Conservation (phyloP, 2,329 filamentous ascomycete species). For the Alternaria conjuncta region DNA sequence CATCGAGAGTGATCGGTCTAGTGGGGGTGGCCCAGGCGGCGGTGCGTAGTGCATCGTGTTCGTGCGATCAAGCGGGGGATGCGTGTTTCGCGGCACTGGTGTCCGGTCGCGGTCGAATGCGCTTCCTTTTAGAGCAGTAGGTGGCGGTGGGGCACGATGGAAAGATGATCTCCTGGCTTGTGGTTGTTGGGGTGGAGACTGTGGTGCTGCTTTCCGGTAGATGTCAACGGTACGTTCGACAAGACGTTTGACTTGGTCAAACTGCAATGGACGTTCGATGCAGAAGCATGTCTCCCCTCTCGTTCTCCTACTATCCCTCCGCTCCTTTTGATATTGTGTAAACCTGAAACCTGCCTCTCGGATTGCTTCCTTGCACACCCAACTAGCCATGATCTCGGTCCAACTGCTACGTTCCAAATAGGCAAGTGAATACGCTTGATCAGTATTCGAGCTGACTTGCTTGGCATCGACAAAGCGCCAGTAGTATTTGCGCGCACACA, state of each 20-base stretch:
- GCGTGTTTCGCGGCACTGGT: constrained; percentile 23
- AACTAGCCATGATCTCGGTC: constrained; percentile 47
- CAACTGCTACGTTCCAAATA: constrained; percentile 39
- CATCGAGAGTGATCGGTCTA: constrained; percentile 37
- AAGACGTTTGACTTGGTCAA: constrained; percentile 43
- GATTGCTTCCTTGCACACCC: constrained; percentile 49
- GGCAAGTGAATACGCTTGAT: constrained; percentile 32
- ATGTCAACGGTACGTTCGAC: constrained; percentile 50
- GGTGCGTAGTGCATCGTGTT: constrained; percentile 22
- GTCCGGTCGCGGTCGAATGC: constrained; percentile 34
- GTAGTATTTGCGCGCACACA: constrained; percentile 40
- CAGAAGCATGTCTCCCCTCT: constrained; percentile 45
- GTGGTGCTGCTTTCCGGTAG: constrained; percentile 36
- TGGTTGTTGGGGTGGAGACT: constrained; percentile 15
- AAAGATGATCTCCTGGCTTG: constrained; percentile 28
- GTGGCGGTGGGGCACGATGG: constrained; percentile 21
- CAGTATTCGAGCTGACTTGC: constrained; percentile 37
- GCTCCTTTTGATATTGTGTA: constrained; percentile 43
- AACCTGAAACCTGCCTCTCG: constrained; percentile 39
- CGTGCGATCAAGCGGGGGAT: constrained; percentile 29
- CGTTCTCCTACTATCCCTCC: constrained; percentile 37
- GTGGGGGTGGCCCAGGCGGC: constrained; percentile 25
- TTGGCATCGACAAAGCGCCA: constrained; percentile 47
- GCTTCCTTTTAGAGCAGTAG: constrained; percentile 8
- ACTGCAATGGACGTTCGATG: constrained; percentile 43